Conservation (phyloP, 129 eudicot species). For the Chrysanthemum makinoi region DNA sequence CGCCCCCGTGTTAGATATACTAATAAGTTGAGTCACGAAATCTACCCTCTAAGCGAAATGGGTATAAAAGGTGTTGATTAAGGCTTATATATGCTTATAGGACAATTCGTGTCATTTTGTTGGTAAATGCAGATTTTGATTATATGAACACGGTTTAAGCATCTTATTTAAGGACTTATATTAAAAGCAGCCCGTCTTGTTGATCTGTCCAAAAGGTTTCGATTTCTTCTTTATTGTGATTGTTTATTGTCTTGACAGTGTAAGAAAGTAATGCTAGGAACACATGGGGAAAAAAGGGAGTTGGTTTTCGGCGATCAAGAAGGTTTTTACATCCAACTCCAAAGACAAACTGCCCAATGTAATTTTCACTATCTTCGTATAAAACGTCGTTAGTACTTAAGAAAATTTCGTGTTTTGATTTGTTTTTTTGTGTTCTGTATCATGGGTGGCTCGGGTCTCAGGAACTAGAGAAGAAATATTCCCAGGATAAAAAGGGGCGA, state of each 20-base stretch:
- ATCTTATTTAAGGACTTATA: too few species aligned
- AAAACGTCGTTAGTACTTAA: neutral
- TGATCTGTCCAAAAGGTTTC: conserved; percentile 1
- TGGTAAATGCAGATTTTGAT: too few species aligned
- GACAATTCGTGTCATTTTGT: too few species aligned
- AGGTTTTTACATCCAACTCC: conserved; percentile 70
- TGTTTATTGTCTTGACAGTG: conserved; percentile 27
- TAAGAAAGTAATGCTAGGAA: conserved; percentile 61
- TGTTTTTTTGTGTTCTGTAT: conserved; percentile 13
- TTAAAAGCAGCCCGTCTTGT: neutral
- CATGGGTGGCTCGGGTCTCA: conserved; percentile 14
- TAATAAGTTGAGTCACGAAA: too few species aligned
- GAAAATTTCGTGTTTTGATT: neutral
- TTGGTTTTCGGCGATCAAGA: conserved; percentile 97
- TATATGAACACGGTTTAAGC: too few species aligned
- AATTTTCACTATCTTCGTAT: conserved; percentile 11
- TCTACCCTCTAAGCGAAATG: too few species aligned
- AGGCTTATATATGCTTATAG: too few species aligned
- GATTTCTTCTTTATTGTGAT: neutral
- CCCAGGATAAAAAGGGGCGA: conserved; percentile 58
- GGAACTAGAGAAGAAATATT: conserved; percentile 62
- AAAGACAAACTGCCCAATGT: conserved; percentile 64
- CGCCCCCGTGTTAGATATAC: too few species aligned
- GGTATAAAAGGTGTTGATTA: too few species aligned
- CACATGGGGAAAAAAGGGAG: conserved; percentile 89